Conservation (phyloP, 108 stramenopile genomes). For the Cyclostephanos invisitatus region DNA sequence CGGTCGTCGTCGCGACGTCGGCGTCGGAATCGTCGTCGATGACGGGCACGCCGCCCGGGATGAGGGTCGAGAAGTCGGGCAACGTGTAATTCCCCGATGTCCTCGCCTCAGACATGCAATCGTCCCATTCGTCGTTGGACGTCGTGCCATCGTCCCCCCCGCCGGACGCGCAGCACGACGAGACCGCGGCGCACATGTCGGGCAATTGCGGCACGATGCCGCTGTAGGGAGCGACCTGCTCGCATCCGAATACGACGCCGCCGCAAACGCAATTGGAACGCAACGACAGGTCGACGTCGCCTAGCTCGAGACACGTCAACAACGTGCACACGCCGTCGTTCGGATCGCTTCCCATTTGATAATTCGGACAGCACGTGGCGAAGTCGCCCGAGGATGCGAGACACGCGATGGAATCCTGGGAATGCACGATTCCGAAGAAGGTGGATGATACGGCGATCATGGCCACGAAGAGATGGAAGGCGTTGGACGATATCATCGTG, state of each 20-base stretch:
- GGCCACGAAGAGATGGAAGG: too few relatives aligned
- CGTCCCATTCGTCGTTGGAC: neutral
- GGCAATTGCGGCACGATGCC: neutral
- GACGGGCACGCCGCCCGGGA: neutral
- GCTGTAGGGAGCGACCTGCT: neutral
- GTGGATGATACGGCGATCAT: neutral
- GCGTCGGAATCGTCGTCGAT: neutral
- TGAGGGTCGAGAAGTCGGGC: neutral
- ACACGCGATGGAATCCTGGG: neutral
- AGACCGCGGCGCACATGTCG: slow-evolving; percentile 1
- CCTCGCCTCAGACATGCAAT: neutral
- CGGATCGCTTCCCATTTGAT: neutral
- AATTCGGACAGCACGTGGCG: neutral
- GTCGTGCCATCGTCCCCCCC: neutral
- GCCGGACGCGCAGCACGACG: neutral
- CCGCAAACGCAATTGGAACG: neutral
- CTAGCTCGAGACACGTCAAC: neutral
- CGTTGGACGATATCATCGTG: too few relatives aligned
- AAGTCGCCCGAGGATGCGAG: neutral
- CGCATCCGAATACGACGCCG: neutral
- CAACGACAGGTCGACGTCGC: neutral
- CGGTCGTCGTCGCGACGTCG: neutral
- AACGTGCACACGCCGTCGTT: slow-evolving; percentile 12
- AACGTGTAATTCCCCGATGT: neutral
- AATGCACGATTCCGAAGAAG: too few relatives aligned